Percentiles rank a stretch among this genome's conserved stretches.
phyloP scores from a whole-genome alignment of 2,329 filamentous ascomycete species.

The Volutella citrinella region DNA sequence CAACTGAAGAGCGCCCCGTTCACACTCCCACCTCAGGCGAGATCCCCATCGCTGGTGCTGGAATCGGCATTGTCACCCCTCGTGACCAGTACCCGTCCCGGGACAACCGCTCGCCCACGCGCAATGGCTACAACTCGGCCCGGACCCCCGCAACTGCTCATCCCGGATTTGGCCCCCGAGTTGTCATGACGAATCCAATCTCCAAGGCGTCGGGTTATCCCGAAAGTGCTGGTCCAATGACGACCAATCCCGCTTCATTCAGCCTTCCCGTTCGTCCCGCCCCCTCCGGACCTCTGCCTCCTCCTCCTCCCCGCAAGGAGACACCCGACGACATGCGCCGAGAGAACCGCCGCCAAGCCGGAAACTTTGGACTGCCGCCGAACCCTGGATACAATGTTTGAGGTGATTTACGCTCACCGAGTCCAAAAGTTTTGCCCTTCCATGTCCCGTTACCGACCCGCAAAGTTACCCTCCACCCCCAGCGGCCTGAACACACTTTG shows the following conservation, averaged over 20 bases:
- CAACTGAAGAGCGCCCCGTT: slow-evolving; percentile 41
- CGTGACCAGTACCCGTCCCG: slow-evolving; percentile 45
- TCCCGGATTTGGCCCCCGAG: slow-evolving; percentile 52
- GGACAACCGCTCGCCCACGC: slow-evolving; percentile 50
- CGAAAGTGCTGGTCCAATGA: slow-evolving; percentile 38
- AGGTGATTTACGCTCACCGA: slow-evolving; percentile 4
- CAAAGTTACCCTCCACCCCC: too few species aligned
- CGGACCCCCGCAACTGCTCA: slow-evolving; percentile 41
- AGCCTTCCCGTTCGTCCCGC: slow-evolving; percentile 63
- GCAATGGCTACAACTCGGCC: slow-evolving; percentile 44
- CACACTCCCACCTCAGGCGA: slow-evolving; percentile 69
- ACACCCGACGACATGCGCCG: slow-evolving; percentile 51
- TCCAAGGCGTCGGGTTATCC: slow-evolving; percentile 42
- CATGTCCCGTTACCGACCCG: slow-evolving; percentile 12
- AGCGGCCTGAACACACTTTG: slow-evolving; percentile 15
- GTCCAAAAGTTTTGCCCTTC: slow-evolving; percentile 14
- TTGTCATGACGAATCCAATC: slow-evolving; percentile 50
- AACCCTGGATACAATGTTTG: slow-evolving; percentile 38
- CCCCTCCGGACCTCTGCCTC: slow-evolving; percentile 56
- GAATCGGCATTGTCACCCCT: slow-evolving; percentile 54
- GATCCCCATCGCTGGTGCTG: slow-evolving; percentile 62
- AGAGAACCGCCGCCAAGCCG: slow-evolving; percentile 53
- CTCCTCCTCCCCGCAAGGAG: slow-evolving; percentile 58
- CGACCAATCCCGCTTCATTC: slow-evolving; percentile 50
- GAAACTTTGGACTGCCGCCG: slow-evolving; percentile 47